Evolutionary conservation across 78 protist genomes (phyloP), one percentile per base, ranked within the genome.

Genomic region (Isochrysis galbana): DNA sequence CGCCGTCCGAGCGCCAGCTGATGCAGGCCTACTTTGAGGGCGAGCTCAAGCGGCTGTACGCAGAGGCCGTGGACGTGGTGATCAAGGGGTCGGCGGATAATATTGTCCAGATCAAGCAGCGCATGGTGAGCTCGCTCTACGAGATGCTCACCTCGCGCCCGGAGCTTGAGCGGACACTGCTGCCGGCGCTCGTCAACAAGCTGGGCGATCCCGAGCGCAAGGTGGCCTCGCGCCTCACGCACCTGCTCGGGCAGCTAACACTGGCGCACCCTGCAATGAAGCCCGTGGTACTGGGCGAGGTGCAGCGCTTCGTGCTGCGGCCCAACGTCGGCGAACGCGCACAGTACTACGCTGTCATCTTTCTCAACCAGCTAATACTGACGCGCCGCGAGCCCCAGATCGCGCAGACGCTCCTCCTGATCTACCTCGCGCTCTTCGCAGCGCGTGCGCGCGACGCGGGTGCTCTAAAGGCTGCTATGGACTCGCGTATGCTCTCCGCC

Each of bases 211-310:
- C 69, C 25, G 89, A 83, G 39, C 1, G 19, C 70, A 22, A 22
- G 69, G 89, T 83, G 51, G 47, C 55, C n/a, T 22, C 55, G 23
- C 46, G 25, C 23, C 38, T 80, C 32, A n/a, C 51, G 87, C 25
- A 38, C 54, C 87, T 80, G 55, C 87, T 80, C 42, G 54, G 54
- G 38, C 46, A 80, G 87, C 87, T 80, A n/a, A 36, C 25, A 21
- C 34, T 42, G 21, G 34, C 32, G 34, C 87, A 44, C 46, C 87
- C 87, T n/a, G 55, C 54, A 0, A 38, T 80, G 87, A 80, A 80
- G 54, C 34, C n/a, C 54, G 51, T 42, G 36, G 87, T 80, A 32
- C 42, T 80, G 39, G 87, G 48, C 90, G n/a, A n/a, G n/a, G n/a
- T n/a, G n/a, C n/a, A n/a, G n/a, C n/a, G n/a, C n/a, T n/a, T n/a